Conservation (phyloP, 1,284 basidiomycete genomes). For the Chalciporus piperatoides region DNA sequence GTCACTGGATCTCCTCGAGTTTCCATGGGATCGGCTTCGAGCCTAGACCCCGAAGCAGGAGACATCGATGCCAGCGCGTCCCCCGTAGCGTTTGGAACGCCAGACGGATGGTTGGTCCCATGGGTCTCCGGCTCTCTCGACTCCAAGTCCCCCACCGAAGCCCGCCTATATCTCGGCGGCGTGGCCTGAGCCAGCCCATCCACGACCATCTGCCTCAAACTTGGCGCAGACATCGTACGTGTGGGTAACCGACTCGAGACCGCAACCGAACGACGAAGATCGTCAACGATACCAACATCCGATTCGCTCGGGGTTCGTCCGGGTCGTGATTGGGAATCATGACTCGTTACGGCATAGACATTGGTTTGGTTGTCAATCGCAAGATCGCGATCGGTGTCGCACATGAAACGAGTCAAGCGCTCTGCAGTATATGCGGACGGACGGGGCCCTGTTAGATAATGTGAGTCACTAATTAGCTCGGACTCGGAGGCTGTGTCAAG, state of each 20-base stretch:
- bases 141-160: neutral
- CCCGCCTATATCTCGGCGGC: neutral
- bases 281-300: neutral
- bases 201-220: neutral
- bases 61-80: too few relatives aligned
- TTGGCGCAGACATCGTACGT: neutral
- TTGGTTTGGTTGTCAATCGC: neutral
- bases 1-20: too few relatives aligned
- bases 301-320: neutral
- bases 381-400: neutral
- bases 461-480: slow-evolving; percentile 6
- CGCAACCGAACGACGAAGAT: neutral
- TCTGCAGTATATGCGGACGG: slow-evolving; percentile 6
- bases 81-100: too few relatives aligned
- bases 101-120: too few relatives aligned
- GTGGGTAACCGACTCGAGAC: neutral
- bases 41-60: too few relatives aligned
- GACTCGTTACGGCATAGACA: neutral
- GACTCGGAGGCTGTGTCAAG: neutral
- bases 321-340: neutral
- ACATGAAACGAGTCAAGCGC: neutral
- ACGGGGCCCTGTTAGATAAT: slow-evolving; percentile 4
- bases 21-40: too few relatives aligned
- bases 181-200: neutral
- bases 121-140: too few relatives aligned